Conservation (phyloP, 2,329 filamentous ascomycete genomes). For the Hirsutella rhossiliensis region DNA sequence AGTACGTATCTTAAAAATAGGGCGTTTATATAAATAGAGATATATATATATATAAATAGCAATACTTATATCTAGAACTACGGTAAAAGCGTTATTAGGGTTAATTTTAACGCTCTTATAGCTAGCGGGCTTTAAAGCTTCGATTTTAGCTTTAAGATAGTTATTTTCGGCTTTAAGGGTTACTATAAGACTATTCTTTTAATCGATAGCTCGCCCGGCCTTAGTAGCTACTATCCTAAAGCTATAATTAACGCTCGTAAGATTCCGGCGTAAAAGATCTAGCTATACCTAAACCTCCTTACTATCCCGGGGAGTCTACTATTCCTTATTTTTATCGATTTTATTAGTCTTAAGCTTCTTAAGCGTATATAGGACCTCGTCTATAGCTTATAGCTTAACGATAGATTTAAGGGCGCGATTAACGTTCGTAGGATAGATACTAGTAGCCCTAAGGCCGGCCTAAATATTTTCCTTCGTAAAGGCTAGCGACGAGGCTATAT, state of each 20-base stretch:
- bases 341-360: not conserved
- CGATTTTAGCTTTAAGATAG: not conserved
- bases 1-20: too few species aligned
- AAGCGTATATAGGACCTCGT: not conserved
- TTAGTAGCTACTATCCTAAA: not conserved
- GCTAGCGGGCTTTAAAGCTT: not conserved
- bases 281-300: not conserved
- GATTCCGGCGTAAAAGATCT: not conserved
- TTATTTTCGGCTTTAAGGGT: not conserved
- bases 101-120: not conserved
- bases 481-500: not conserved
- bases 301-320: not conserved
- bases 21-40: too few species aligned
- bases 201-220: not conserved
- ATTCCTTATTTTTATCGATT: not conserved
- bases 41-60: too few species aligned
- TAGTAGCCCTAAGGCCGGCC: not conserved
- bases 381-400: not conserved
- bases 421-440: not conserved
- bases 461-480: not conserved
- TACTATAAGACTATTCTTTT: not conserved
- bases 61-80: not conserved
- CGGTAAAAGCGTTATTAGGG: not conserved
- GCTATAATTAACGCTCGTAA: not conserved
- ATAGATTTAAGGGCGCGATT: not conserved